phyloP scores from a whole-genome alignment of 495 filamentous ascomycete species.

The Xylaria flabelliformis region DNA sequence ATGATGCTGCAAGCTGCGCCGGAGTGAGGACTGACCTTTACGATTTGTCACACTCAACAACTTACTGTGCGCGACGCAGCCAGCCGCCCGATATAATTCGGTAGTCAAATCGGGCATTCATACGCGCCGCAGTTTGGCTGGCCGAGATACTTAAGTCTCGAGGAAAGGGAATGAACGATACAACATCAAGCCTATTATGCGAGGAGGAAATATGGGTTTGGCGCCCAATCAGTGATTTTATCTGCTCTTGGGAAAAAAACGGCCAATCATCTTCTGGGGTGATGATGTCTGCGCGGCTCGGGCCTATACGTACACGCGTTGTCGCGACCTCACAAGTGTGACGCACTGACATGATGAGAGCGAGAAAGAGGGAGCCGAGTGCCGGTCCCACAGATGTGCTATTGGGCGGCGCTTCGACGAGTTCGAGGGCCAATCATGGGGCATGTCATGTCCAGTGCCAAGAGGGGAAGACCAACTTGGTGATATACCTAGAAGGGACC shows the following conservation, averaged over 20 bases:
- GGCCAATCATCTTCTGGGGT: background rate
- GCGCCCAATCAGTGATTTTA: background rate
- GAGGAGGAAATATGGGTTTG: background rate
- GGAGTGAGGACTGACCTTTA: background rate
- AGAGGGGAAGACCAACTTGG: constrained; percentile 6
- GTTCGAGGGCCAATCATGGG: constrained; percentile 21
- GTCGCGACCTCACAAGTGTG: background rate
- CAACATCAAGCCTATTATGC: background rate
- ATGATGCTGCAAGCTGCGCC: background rate
- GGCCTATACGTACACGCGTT: background rate
- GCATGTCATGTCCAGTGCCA: constrained; percentile 12
- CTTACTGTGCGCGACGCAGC: too few species aligned
- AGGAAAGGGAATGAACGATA: background rate
- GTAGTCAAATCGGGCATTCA: too few species aligned
- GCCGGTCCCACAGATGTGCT: constrained; percentile 14
- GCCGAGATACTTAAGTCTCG: background rate
- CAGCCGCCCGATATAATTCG: too few species aligned
- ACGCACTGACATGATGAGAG: background rate
- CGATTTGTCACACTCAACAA: too few species aligned
- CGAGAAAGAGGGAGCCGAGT: constrained; percentile 13
- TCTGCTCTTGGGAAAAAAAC: background rate
- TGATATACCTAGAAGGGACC: background rate
- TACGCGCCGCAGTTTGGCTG: background rate
- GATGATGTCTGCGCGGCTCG: background rate
- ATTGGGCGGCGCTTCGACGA: constrained; percentile 18